These are phyloP conservation scores for Daldinia bambusicola DNA, from an alignment of 495 filamentous ascomycete genomes.

Conservation along the genomic window DNA sequence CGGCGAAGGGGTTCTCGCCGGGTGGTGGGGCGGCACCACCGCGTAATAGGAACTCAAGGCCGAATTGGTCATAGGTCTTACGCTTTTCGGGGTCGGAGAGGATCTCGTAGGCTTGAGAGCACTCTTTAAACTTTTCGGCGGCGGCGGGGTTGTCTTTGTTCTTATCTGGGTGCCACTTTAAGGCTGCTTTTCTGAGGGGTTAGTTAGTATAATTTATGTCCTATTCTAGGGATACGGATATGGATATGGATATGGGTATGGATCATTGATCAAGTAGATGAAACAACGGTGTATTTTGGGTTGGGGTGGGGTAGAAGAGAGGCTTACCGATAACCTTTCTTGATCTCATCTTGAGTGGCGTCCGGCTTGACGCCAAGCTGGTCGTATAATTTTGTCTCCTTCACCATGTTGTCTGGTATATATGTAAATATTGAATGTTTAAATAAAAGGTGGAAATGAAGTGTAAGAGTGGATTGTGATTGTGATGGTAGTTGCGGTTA, in stretches of 20 bases:
- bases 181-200: slow-evolving; percentile 75
- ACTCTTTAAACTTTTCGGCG: slow-evolving; percentile 92
- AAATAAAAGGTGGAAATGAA: slow-evolving; percentile 1
- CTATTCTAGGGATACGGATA: neutral
- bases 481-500: neutral
- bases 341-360: slow-evolving; percentile 91
- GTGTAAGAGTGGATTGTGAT: neutral
- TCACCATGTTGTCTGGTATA: slow-evolving; percentile 70
- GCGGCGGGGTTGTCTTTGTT: slow-evolving; percentile 90
- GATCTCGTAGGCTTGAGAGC: slow-evolving; percentile 97
- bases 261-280: slow-evolving; percentile 2
- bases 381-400: slow-evolving; percentile 89
- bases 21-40: slow-evolving; percentile 80
- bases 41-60: slow-evolving; percentile 89
- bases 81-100: slow-evolving; percentile 97
- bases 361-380: slow-evolving; percentile 76
- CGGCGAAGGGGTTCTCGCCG: slow-evolving; percentile 61
- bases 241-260: no score
- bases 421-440: slow-evolving; percentile 11
- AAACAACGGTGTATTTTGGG: slow-evolving; percentile 14
- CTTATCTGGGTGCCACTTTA: slow-evolving; percentile 97
- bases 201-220: slow-evolving; percentile 29
- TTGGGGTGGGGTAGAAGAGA: slow-evolving; percentile 15
- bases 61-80: slow-evolving; percentile 94
- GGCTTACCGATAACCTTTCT: slow-evolving; percentile 90